Conservation (phyloP, 2,329 filamentous ascomycete genomes). For the Huntiella decipiens region DNA sequence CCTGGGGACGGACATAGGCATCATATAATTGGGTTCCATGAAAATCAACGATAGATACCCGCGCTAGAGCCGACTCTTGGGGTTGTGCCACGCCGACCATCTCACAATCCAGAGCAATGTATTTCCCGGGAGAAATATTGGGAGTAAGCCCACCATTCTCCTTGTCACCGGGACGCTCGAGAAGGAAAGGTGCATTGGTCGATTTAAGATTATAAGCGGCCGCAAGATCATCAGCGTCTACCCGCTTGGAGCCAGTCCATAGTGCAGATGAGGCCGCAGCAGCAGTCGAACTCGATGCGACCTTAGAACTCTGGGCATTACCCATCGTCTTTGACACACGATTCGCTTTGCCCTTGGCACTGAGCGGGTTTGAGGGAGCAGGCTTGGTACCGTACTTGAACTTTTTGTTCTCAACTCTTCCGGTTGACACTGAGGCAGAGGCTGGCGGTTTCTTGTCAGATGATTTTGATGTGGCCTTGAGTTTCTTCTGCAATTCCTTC, state of each 20-base stretch:
- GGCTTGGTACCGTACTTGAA: too few relatives aligned
- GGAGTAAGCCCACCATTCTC: constrained; percentile 45
- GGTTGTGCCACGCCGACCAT: constrained; percentile 80
- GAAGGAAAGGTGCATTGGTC: constrained; percentile 26
- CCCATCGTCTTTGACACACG: constrained; percentile 28
- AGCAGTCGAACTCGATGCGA: constrained; percentile 19
- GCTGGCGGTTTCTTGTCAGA: constrained; percentile 10
- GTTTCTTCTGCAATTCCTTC: constrained; percentile 54
- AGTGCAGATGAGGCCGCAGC: constrained; percentile 31
- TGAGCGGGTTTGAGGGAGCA: neutral
- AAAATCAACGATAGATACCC: constrained; percentile 83
- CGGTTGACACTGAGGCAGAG: constrained; percentile 5
- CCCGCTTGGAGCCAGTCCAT: constrained; percentile 41
- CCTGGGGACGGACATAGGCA: constrained; percentile 64
- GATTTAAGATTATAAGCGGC: constrained; percentile 40
- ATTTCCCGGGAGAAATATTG: constrained; percentile 61
- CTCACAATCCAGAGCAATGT: constrained; percentile 86
- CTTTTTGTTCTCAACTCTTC: too few relatives aligned
- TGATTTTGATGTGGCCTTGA: constrained; percentile 24
- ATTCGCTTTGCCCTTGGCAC: constrained; percentile 15
- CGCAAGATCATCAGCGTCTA: constrained; percentile 39
- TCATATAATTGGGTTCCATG: constrained; percentile 88
- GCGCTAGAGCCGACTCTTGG: constrained; percentile 57
- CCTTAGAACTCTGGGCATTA: constrained; percentile 30
- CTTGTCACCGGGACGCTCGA: constrained; percentile 28